Evolutionary conservation across 108 stramenopile species (phyloP).

Genomic region (Bacterosira constricta): DNA sequence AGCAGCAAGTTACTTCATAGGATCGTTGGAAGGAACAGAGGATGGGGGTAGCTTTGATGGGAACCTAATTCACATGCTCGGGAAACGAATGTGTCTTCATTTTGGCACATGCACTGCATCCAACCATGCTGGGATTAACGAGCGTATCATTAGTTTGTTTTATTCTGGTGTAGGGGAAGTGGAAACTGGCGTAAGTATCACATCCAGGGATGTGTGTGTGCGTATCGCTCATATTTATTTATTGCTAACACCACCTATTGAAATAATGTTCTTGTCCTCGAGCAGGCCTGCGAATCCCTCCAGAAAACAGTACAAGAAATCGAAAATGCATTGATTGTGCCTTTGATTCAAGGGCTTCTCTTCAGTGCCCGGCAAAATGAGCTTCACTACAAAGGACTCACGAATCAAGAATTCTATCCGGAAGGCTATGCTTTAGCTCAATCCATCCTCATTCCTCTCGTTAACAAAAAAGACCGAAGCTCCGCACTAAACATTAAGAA

Average conservation of each 20-base stretch:
- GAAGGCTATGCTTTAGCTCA: conserved; percentile 63
- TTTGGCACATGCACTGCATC: conserved; percentile 67
- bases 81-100: conserved; percentile 66
- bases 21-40: conserved; percentile 66
- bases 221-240: neutral
- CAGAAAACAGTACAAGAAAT: conserved; percentile 58
- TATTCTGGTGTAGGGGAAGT: conserved; percentile 71
- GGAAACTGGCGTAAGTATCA: conserved; percentile 33
- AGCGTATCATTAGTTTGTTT: conserved; percentile 56
- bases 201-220: neutral
- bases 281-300: conserved; percentile 58
- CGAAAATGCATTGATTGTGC: conserved; percentile 55
- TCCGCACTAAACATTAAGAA: conserved; percentile 46
- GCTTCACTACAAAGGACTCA: conserved; percentile 10
- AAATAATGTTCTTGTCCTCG: neutral
- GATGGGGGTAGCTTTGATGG: conserved; percentile 61
- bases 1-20: conserved; percentile 75
- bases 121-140: conserved; percentile 54
- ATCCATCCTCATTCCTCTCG: conserved; percentile 67
- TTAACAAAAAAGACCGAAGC: conserved; percentile 47
- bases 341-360: conserved; percentile 75
- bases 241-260: neutral
- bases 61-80: conserved; percentile 60
- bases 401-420: conserved; percentile 28
- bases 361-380: conserved; percentile 41